Base-by-base conservation (phyloP, 2,329 filamentous ascomycete species). In the Metarhizium anisopliae region DNA sequence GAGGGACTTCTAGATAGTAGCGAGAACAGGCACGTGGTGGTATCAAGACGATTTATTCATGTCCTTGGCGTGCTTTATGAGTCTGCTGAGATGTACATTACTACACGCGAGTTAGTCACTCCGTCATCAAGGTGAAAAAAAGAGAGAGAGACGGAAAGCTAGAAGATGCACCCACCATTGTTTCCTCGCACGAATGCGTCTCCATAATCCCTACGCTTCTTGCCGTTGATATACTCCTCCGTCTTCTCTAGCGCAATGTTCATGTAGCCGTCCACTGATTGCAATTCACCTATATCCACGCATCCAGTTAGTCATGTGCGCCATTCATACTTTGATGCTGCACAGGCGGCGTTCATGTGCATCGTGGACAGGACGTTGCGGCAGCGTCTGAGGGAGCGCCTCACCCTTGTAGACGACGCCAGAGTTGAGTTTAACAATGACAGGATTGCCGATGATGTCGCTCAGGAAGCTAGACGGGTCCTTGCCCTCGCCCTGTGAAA, bases 221-320 rank as follows among this genome's bases (percentile, higher is more conserved):
- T 82, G 47, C 92, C 93, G 67, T 95, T 87, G 63, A 96, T 87
- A 64, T 86, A 91, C 74, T 99, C 94, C 61, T 90, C 86, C 20
- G 91, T 95, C 75, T 96, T 94, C 73, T 99, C 94, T 35, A 99
- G 82, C 13, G 94, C 93, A 70, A 99, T 96, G 75, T 99, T 99
- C 94, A 99, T 99, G 75, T 97, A 99, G 53, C 94, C 94, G 72
- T 99, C 94, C 52, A 99, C 93, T 0, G 92, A 96, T 70, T 97
- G 92, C 42, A 97, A 81, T 70, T 96, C 91, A 63, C 94, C 93
- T 96, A 60, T 18, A 38, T 3, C 36, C 18, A 5, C 32, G 50
- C 2, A 36, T 30, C 25, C 30, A 29, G 45, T 52, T 36, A 55
- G 52, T 38, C 30, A 52, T 35, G 10, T 11, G 10, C 10, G 3